A percentile compares a stretch with the other conserved stretches of the same genome.
Conservation (phyloP, 345 rosid genomes). For the Arabis alpina region DNA sequence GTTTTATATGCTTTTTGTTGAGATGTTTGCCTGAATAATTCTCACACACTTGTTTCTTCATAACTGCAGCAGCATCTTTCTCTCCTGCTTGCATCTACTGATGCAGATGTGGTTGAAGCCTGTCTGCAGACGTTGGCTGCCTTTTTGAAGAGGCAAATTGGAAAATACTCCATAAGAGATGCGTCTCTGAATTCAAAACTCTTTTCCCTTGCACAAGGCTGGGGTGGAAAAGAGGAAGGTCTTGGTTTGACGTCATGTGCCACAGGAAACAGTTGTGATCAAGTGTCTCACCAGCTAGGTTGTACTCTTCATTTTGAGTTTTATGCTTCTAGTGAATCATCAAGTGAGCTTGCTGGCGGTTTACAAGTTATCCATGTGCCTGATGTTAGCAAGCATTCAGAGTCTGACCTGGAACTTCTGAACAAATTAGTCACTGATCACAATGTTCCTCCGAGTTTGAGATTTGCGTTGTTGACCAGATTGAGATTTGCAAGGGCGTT, state of each 20-base stretch:
- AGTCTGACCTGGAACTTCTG: slow-evolving; percentile 83
- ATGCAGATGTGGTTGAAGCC: slow-evolving; percentile 94
- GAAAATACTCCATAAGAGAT: slow-evolving; percentile 81
- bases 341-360: slow-evolving; percentile 58
- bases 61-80: slow-evolving; percentile 93
- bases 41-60: slow-evolving; percentile 32
- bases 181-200: slow-evolving; percentile 74
- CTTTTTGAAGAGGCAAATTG: slow-evolving; percentile 80
- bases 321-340: slow-evolving; percentile 59
- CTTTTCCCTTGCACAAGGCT: slow-evolving; percentile 96
- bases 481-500: slow-evolving; percentile 93
- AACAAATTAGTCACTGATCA: slow-evolving; percentile 68
- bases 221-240: slow-evolving; percentile 99
- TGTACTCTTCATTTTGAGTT: slow-evolving; percentile 97
- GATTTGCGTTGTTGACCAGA: slow-evolving; percentile 83
- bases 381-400: slow-evolving; percentile 48
- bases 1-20: not conserved
- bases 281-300: slow-evolving; percentile 74
- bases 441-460: slow-evolving; percentile 76
- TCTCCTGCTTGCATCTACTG: slow-evolving; percentile 85
- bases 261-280: slow-evolving; percentile 65
- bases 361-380: slow-evolving; percentile 81
- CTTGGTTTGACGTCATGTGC: slow-evolving; percentile 86
- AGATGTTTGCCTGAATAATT: slow-evolving; percentile 4
- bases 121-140: slow-evolving; percentile 88